Evolutionary conservation across 2,329 filamentous ascomycete genomes (phyloP).

Genomic region (Elsinoe arachidis): DNA sequence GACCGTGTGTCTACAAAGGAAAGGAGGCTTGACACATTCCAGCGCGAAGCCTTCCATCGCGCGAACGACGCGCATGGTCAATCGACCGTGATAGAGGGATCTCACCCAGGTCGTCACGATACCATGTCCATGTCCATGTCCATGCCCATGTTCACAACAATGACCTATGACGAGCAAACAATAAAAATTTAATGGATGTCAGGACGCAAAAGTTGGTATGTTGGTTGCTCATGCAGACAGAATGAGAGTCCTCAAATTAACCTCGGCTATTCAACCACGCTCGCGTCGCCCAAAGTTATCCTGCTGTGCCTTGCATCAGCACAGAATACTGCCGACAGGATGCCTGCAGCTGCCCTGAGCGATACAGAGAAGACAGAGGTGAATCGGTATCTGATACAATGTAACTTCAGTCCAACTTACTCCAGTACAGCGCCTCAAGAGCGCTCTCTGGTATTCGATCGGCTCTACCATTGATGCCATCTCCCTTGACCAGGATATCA

Average conservation of each 20-base stretch:
- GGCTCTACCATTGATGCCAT: conserved; percentile 86
- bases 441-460: conserved; percentile 73
- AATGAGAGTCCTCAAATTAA: not conserved
- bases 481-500: conserved; percentile 61
- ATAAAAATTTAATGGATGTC: not conserved
- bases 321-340: not conserved
- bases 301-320: too few relatives aligned
- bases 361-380: conserved; percentile 10
- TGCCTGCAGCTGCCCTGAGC: conserved; percentile 4
- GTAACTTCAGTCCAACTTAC: not conserved
- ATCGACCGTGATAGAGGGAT: too few relatives aligned
- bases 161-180: too few relatives aligned
- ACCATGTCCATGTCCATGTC: too few relatives aligned
- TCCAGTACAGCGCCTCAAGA: conserved; percentile 61
- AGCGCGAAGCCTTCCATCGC: not conserved
- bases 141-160: too few relatives aligned
- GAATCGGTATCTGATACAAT: not conserved
- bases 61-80: not conserved
- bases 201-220: not conserved
- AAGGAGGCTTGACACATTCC: conserved; percentile 1
- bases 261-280: not conserved
- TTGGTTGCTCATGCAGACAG: not conserved
- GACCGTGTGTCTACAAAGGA: not conserved
- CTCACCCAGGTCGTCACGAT: too few relatives aligned
- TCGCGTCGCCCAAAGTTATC: not conserved